Base-by-base conservation (phyloP, 768 basidiomycete species). In the Dentipellis sp. region DNA sequence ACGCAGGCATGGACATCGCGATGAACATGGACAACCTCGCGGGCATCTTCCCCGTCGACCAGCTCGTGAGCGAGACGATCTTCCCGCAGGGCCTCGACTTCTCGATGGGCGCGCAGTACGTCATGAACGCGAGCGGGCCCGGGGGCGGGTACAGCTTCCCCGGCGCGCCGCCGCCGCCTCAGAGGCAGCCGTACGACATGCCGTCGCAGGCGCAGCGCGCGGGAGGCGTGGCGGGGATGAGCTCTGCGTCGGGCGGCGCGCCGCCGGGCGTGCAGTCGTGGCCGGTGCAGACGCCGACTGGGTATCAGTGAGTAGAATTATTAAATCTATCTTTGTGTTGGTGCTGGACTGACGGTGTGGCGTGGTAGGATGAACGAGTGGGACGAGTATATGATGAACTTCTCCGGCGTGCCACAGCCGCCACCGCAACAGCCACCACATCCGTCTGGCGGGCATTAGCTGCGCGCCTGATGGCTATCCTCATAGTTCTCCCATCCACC, bases 311-410 rank as follows among this genome's bases (percentile, higher is more conserved):
- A 53, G 60, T 59, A 21, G 16, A 29, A 3, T 3, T 29, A 29
- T 29, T 29, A n/a, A n/a, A n/a, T 6, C 29, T 6, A 6, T 6
- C 29, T 29, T 3, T 29, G 3, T 29, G 29, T 42, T 23, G 54
- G 9, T 12, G 23, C 16, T 48, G 39, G 10, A 49, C 36, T 52
- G 34, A 52, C 50, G 29, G 6, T 10, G 11, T 6, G 29, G 7
- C 14, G 21, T 34, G 7, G 11, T 23, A 62, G 60, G 56, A 50
- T 59, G 42, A 59, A 57, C 35, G 60, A 62, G 12, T 62, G 60
- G 60, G 53, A 55, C 40, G 45, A 55, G 50, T 62, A 62, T 52
- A 54, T 62, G 17, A 54, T 58, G 50, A 58, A 17, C 39, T 40
- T 60, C 34, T 58, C 59, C 4, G 56, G 60, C 10, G 50, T 59